phyloP scores from a whole-genome alignment of 176 grass and related monocot species.

The Oryza longistaminata region DNA sequence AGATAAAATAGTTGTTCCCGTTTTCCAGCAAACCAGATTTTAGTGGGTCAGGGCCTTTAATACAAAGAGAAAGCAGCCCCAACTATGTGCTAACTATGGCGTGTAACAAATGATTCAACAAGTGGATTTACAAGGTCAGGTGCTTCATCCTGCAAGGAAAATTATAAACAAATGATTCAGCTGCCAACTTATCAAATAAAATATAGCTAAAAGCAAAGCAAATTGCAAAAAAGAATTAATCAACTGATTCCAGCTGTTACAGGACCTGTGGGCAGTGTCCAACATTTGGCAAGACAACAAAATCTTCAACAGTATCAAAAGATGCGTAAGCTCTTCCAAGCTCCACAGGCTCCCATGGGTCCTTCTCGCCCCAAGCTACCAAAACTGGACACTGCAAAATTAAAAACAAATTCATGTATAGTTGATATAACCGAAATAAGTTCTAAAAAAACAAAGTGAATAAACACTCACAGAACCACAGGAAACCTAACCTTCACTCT shows the following conservation, averaged over 20 bases:
- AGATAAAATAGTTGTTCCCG: neutral
- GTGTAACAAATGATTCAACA: conserved; percentile 64
- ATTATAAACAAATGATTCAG: conserved; percentile 35
- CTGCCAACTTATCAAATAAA: neutral
- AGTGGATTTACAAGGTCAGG: conserved; percentile 86
- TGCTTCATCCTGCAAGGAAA: conserved; percentile 77
- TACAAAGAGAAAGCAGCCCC: conserved; percentile 4
- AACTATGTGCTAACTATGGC: conserved; percentile 56
- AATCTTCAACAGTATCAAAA: conserved; percentile 84
- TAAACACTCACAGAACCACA: neutral
- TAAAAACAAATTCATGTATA: neutral
- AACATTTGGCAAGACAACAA: conserved; percentile 80
- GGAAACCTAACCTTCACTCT: conserved; percentile 58
- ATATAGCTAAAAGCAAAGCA: conserved; percentile 6
- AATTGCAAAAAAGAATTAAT: neutral
- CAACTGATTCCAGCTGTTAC: neutral
- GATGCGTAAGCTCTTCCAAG: conserved; percentile 78
- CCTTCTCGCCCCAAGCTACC: conserved; percentile 87
- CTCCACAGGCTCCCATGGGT: conserved; percentile 94
- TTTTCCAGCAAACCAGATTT: neutral
- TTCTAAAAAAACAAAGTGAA: neutral
- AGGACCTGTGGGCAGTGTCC: conserved; percentile 94
- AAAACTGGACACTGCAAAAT: conserved; percentile 79
- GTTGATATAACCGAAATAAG: neutral
- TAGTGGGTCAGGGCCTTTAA: neutral